A percentile compares a stretch with the other conserved stretches of the same genome.
Conservation (phyloP, 495 filamentous ascomycete genomes). For the Monascus purpureus region DNA sequence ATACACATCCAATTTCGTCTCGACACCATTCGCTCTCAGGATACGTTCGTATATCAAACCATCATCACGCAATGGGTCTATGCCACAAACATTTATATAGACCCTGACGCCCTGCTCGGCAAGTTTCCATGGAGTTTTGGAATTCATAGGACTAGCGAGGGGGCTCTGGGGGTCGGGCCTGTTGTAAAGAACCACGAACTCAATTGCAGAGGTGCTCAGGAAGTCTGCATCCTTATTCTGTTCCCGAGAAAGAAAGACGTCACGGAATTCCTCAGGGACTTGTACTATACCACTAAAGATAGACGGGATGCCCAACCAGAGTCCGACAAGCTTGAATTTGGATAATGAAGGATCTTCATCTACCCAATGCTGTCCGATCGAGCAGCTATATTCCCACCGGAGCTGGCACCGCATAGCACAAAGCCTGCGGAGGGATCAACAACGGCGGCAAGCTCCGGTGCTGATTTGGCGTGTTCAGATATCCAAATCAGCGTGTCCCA, state of each 20-base stretch:
- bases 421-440: slow-evolving; percentile 33
- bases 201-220: neutral
- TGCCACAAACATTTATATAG: slow-evolving; percentile 25
- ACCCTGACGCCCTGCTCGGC: slow-evolving; percentile 8
- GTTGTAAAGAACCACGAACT: neutral
- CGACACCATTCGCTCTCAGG: slow-evolving; percentile 17
- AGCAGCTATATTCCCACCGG: slow-evolving; percentile 32
- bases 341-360: slow-evolving; percentile 28
- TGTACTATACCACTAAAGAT: slow-evolving; percentile 6
- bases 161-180: neutral
- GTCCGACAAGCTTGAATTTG: slow-evolving; percentile 20
- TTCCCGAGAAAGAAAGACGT: slow-evolving; percentile 18
- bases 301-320: slow-evolving; percentile 24
- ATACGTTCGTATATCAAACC: slow-evolving; percentile 21
- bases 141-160: neutral
- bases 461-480: too few species aligned
- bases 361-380: slow-evolving; percentile 23
- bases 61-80: slow-evolving; percentile 27
- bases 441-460: slow-evolving; percentile 14
- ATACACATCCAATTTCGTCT: slow-evolving; percentile 25
- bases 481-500: slow-evolving; percentile 37
- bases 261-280: slow-evolving; percentile 15
- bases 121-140: neutral
- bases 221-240: slow-evolving; percentile 19
- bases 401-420: slow-evolving; percentile 34